Base-by-base conservation (phyloP, 345 rosid genomes). In the Cardamine resedifolia region DNA sequence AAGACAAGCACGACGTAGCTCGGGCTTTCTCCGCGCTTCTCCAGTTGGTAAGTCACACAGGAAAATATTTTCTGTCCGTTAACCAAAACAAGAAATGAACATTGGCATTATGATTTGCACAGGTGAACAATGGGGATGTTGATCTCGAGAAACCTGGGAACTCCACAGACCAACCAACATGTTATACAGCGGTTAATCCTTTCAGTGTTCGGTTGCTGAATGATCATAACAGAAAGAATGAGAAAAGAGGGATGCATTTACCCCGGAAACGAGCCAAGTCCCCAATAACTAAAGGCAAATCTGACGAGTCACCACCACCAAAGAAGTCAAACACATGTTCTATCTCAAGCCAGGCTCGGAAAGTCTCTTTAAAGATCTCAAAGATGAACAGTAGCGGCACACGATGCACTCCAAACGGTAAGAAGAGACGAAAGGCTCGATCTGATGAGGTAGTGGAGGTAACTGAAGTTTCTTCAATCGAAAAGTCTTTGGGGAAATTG, bases 1-100 rank as follows among this genome's bases (percentile, higher is more conserved):
- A 84, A 73, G 90, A 87, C 43, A 92, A 85, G 85, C 96, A 88
- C 58, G 92, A 92, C 10, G 87, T 92, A 47, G 98, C 98, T 56
- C 92, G 99, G 76, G 66, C 90, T 23, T 96, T 96, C 81, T 92
- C 98, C 5, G 97, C 96, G 2, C 96, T 95, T 70, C 99, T 95
- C 71, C 99, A 95, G 78, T 82, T 95, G 96, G 97, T 95, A 87
- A 78, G 74, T 58, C 53, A 9, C 55, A 43, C 23, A 23, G 30
- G 31, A 18, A 43, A 38, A 52, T 24, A 9, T 27, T 24, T 19
- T 45, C 7, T 23, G 7, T 23, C 24, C 60, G 49, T 51, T 39
- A 45, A 36, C 26, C 12, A 36, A 36, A 62, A 61, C 66, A 26
- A 27, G 43, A 27, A 20, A 20, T 59, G 55, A 52, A 19, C 20